Evolutionary conservation across 2,329 filamentous ascomycete species (phyloP).

Genomic region (Fusarium ambrosium): DNA sequence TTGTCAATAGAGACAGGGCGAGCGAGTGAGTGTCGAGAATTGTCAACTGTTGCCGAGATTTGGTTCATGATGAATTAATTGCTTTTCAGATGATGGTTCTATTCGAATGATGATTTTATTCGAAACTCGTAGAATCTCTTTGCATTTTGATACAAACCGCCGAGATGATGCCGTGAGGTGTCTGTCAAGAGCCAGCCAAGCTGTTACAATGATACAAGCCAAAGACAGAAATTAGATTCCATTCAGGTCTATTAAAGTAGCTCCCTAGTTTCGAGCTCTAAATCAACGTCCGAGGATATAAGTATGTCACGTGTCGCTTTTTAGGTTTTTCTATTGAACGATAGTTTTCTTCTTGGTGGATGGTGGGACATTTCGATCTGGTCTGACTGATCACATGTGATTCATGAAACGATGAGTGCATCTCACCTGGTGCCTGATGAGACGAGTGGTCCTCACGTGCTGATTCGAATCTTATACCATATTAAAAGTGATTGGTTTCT

Average conservation of each 20-base stretch:
- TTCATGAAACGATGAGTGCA: background rate
- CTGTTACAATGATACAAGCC: background rate
- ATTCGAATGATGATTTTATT: background rate
- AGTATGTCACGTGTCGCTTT: background rate
- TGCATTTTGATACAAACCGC: too few relatives aligned
- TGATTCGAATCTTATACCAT: accelerated
- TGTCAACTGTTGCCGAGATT: background rate
- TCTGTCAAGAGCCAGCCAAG: background rate
- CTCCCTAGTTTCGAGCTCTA: background rate
- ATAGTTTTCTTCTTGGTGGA: background rate
- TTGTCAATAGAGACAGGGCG: background rate
- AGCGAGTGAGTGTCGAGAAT: background rate
- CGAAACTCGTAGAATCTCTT: background rate
- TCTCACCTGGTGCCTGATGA: background rate
- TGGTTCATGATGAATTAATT: background rate
- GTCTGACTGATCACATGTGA: background rate
- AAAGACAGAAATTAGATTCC: background rate
- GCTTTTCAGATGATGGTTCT: background rate
- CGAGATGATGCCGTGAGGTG: background rate
- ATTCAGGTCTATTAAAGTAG: background rate
- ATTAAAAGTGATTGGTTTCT: background rate
- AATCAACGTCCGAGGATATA: background rate
- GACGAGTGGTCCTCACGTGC: background rate
- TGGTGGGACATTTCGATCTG: background rate
- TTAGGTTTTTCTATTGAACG: background rate